Conservation (phyloP, 345 rosid genomes). For the Pugionium dolabratum region DNA sequence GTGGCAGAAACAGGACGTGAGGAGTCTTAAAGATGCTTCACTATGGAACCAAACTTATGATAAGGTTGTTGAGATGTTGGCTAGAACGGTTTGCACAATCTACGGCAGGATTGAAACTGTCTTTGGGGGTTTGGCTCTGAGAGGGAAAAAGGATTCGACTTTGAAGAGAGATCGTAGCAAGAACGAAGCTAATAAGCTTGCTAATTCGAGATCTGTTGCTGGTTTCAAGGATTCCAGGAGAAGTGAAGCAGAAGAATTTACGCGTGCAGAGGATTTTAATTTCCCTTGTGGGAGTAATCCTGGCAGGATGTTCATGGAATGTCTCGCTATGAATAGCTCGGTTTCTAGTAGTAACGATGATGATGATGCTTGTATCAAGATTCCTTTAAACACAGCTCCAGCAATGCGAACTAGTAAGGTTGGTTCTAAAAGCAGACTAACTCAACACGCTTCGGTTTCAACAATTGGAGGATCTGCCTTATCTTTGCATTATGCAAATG, state of each 20-base stretch:
- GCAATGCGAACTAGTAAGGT: slow-evolving; percentile 38
- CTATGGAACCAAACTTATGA: slow-evolving; percentile 90
- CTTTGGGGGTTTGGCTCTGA: slow-evolving; percentile 60
- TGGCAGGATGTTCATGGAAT: slow-evolving; percentile 78
- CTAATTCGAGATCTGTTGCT: slow-evolving; percentile 35
- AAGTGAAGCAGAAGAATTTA: slow-evolving; percentile 49
- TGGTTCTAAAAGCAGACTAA: slow-evolving; percentile 58
- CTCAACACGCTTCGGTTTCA: slow-evolving; percentile 57
- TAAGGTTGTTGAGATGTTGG: slow-evolving; percentile 87
- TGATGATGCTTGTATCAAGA: slow-evolving; percentile 44
- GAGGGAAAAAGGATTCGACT: slow-evolving; percentile 33
- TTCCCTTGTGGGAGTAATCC: slow-evolving; percentile 84
- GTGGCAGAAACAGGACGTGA: slow-evolving; percentile 96
- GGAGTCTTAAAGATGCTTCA: slow-evolving; percentile 81
- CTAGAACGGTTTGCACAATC: slow-evolving; percentile 82
- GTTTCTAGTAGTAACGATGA: slow-evolving; percentile 50
- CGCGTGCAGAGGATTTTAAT: slow-evolving; percentile 58
- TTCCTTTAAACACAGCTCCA: slow-evolving; percentile 43
- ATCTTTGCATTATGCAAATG: slow-evolving; percentile 87
- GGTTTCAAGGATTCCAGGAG: slow-evolving; percentile 42
- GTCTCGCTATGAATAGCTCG: slow-evolving; percentile 75
- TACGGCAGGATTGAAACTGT: slow-evolving; percentile 68
- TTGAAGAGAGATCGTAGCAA: slow-evolving; percentile 56
- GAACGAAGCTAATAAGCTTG: slow-evolving; percentile 38
- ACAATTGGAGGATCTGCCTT: slow-evolving; percentile 91